phyloP scores from a whole-genome alignment of 805 yeast species.

The Wickerhamiella australiensis region DNA sequence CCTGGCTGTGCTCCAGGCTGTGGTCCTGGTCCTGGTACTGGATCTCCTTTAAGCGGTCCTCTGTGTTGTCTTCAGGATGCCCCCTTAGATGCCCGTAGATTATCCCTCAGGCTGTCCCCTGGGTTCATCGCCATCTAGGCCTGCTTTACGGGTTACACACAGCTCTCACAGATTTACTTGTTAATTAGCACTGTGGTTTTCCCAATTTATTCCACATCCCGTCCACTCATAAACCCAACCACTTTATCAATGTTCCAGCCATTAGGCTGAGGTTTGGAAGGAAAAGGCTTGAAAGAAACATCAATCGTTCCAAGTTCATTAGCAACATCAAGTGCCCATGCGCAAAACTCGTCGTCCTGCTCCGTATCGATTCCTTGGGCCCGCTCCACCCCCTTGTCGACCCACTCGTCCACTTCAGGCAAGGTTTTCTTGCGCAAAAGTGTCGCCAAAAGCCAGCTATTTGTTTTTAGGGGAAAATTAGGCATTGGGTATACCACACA shows the following conservation, averaged over 20 bases:
- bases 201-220: conserved; percentile 2
- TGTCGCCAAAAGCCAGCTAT: conserved; percentile 72
- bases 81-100: too few species aligned
- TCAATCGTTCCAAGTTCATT: conserved; percentile 35
- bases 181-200: neutral
- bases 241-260: conserved; percentile 16
- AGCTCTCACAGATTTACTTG: neutral
- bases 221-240: conserved; percentile 19
- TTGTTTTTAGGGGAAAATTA: conserved; percentile 72
- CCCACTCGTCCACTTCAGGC: conserved; percentile 89
- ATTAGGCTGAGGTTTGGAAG: conserved; percentile 16
- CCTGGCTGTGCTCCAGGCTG: too few species aligned
- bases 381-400: conserved; percentile 33
- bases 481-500: conserved; percentile 79
- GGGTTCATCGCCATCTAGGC: too few species aligned
- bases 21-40: too few species aligned
- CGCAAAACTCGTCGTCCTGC: conserved; percentile 45
- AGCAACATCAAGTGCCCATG: conserved; percentile 50
- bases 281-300: conserved; percentile 19
- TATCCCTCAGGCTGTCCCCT: too few species aligned
- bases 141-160: too few species aligned
- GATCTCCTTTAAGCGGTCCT: too few species aligned
- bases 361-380: conserved; percentile 28
- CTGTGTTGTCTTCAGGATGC: too few species aligned
- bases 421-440: conserved; percentile 72